A percentile compares a stretch with the other conserved stretches of the same genome.
phyloP scores from a whole-genome alignment of 208 protist species.

The Giardia muris region DNA sequence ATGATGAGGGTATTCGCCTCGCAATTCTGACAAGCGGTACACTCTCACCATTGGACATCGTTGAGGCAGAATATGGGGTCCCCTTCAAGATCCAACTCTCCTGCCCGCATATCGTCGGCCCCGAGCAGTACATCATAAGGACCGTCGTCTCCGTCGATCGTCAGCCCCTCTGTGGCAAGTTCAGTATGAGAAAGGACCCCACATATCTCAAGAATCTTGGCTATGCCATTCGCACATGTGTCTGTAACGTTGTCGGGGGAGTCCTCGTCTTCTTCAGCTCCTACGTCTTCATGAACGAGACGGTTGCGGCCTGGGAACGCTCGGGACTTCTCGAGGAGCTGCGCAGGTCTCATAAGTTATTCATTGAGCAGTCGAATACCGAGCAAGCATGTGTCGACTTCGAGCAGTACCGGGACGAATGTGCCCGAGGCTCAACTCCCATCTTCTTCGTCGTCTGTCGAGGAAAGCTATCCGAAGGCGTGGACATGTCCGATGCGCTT shows the following conservation, averaged over 20 bases:
- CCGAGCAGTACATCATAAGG: not conserved
- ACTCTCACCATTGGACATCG: not conserved
- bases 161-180: not conserved
- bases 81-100: not conserved
- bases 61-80: not conserved
- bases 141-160: not conserved
- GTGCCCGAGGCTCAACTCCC: not conserved
- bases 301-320: not conserved
- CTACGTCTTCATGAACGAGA: not conserved
- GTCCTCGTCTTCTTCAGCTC: not conserved
- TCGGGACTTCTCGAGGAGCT: not conserved
- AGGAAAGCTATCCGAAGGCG: not conserved
- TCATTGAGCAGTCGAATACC: not conserved
- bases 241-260: not conserved
- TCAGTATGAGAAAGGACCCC: not conserved
- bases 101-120: not conserved
- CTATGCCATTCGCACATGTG: not conserved
- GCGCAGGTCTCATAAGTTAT: not conserved
- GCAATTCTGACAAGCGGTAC: not conserved
- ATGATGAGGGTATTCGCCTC: not conserved
- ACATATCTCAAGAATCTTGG: not conserved
- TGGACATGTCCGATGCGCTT: not conserved
- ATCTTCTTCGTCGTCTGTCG: not conserved
- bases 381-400: not conserved
- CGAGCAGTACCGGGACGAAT: not conserved